Evolutionary conservation across 257 asterid species (phyloP).

Genomic region (Forsythia viridissima): DNA sequence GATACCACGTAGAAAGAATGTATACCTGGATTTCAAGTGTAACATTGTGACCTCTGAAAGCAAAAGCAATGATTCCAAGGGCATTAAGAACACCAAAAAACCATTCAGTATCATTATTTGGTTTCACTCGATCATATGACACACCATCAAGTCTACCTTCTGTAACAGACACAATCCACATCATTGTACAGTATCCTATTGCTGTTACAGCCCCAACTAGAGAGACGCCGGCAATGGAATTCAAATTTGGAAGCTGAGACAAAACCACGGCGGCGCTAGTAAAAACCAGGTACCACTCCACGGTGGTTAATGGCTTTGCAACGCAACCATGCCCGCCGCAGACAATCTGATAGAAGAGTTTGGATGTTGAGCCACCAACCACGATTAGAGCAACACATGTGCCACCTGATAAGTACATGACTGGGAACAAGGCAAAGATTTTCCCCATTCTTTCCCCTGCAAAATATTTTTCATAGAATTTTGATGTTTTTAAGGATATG

Average conservation of each 20-base stretch:
- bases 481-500: not conserved
- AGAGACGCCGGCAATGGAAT: conserved; percentile 39
- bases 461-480: not conserved
- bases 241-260: conserved; percentile 35
- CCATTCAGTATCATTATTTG: conserved; percentile 13
- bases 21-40: conserved; percentile 37
- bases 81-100: conserved; percentile 28
- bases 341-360: conserved; percentile 31
- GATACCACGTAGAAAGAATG: too few species aligned
- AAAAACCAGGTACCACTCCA: conserved; percentile 40
- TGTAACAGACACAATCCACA: conserved; percentile 32
- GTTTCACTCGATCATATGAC: conserved; percentile 25
- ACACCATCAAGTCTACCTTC: conserved; percentile 28
- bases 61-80: conserved; percentile 35
- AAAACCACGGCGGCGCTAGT: conserved; percentile 24
- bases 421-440: conserved; percentile 33
- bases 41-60: conserved; percentile 37
- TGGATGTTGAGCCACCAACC: conserved; percentile 34
- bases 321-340: conserved; percentile 33
- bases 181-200: conserved; percentile 30
- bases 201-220: conserved; percentile 35
- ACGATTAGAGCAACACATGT: conserved; percentile 33
- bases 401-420: conserved; percentile 33
- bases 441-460: conserved; percentile 33
- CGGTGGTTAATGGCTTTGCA: conserved; percentile 28